phyloP scores from a whole-genome alignment of 768 basidiomycete species.

The Clitopilus hobsonii region DNA sequence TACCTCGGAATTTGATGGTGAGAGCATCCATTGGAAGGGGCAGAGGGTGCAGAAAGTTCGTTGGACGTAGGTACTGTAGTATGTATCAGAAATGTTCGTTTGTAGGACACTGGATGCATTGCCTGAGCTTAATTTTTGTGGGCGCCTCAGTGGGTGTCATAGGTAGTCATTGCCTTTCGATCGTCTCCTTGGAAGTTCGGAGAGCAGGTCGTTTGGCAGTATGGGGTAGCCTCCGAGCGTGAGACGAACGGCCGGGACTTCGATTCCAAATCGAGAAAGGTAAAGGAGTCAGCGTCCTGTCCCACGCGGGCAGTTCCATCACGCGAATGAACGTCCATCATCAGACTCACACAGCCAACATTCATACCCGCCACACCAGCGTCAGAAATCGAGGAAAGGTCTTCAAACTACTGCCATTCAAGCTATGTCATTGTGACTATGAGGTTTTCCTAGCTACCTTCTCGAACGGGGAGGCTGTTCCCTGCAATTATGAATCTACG shows the following conservation, averaged over 20 bases:
- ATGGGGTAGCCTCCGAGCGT: conserved; percentile 7
- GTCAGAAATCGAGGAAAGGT: neutral
- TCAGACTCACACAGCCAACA: neutral
- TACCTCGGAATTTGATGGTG: conserved; percentile 9
- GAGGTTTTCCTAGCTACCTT: too few relatives aligned
- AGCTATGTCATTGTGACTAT: too few relatives aligned
- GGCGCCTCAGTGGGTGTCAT: neutral
- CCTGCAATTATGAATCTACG: neutral
- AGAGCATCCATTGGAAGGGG: neutral
- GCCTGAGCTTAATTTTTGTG: neutral
- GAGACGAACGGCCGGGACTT: conserved; percentile 27
- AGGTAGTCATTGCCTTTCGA: neutral
- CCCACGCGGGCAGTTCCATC: neutral
- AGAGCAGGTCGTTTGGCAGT: conserved; percentile 4
- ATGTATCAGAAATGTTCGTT: neutral
- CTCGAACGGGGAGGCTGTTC: too few relatives aligned
- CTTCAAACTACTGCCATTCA: too few relatives aligned
- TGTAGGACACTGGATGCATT: neutral
- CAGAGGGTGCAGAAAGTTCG: conserved; percentile 1
- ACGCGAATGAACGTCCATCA: neutral
- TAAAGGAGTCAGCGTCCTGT: conserved; percentile 19
- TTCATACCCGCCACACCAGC: neutral
- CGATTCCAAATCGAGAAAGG: conserved; percentile 24
- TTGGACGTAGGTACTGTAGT: neutral
- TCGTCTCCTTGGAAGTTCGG: conserved; percentile 1